Conservation (phyloP, 768 basidiomycete species). For the Agrocybe chaxingu region DNA sequence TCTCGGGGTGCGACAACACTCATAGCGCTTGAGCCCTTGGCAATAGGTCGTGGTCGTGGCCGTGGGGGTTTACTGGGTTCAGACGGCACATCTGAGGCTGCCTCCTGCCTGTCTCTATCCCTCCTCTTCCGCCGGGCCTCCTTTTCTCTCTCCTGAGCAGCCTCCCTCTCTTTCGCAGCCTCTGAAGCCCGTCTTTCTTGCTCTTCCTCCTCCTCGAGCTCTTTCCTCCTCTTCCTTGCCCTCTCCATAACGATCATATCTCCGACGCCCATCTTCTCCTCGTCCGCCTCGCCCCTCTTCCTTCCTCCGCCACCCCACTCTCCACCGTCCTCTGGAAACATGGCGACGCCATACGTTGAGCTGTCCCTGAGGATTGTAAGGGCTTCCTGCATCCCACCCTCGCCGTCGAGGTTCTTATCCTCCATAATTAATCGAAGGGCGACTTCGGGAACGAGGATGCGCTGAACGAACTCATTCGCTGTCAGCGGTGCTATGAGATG, state of each 20-base stretch:
- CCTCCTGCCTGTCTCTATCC: slow-evolving; percentile 9
- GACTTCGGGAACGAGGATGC: slow-evolving; percentile 88
- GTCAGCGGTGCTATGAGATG: slow-evolving; percentile 61
- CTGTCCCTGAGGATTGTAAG: slow-evolving; percentile 68
- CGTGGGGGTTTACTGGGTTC: slow-evolving; percentile 5
- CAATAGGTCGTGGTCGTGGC: slow-evolving; percentile 16
- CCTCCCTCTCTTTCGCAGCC: slow-evolving; percentile 12
- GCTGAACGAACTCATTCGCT: slow-evolving; percentile 73
- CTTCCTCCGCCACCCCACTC: slow-evolving; percentile 27
- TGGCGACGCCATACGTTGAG: slow-evolving; percentile 77
- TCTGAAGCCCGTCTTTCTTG: slow-evolving; percentile 10
- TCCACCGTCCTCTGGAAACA: slow-evolving; percentile 70
- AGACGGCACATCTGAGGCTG: not conserved
- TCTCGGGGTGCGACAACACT: slow-evolving; percentile 10
- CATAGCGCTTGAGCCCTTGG: slow-evolving; percentile 17
- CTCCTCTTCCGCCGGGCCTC: slow-evolving; percentile 7
- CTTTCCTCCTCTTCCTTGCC: slow-evolving; percentile 47
- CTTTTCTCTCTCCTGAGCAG: slow-evolving; percentile 1
- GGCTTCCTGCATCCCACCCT: slow-evolving; percentile 40
- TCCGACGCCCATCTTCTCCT: slow-evolving; percentile 38
- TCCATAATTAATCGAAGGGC: slow-evolving; percentile 79
- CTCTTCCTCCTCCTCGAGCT: slow-evolving; percentile 42
- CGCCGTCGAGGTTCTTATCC: slow-evolving; percentile 52
- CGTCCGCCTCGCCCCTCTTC: slow-evolving; percentile 17
- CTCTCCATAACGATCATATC: slow-evolving; percentile 54